Base-by-base conservation (phyloP, 805 yeast species). In the Saccharomyces paradoxus region DNA sequence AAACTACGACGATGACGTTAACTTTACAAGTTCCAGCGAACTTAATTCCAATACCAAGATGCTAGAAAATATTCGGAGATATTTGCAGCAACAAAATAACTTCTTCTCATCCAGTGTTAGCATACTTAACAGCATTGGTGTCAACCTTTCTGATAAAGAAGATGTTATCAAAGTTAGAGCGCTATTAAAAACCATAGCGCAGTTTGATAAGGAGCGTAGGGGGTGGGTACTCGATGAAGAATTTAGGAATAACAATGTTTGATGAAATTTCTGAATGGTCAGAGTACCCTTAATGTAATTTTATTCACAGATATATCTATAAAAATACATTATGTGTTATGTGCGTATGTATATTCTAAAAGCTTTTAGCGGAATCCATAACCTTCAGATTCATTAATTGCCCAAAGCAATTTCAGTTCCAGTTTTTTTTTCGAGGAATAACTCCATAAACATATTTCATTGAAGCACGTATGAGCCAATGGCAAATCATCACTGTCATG, bases 401-500 rank as follows among this genome's bases (percentile, higher is more conserved):
- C 96, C 58, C 77, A 64, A n/a, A 72, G 65, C 55, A 92, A 68
- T 68, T 88, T 91, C 1, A 64, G 53, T 48, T 71, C 67, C 52
- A 94, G 71, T 57, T 80, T 81, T n/a, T 77, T 80, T 56, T 74
- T 73, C 5, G 79, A 65, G 13, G 70, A 60, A 67, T 92, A 92
- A 41, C 82, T 82, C 68, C 82, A 86, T 5, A 94, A 60, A 53
- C 92, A 86, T 26, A 92, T 67, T 72, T 92, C 96, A 66, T 92
- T 94, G 74, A 94, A 92, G 63, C 99, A 92, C 0, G 98, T 94
- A 66, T 92, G 98, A 0, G 97, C 89, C 14, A 86, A 73, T 0
- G 98, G 98, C 17, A 91, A 71, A 50, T 85, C 73, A 1, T 78
- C 74, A 41, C 73, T 67, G 31, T 74, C 76, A 56, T 52, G 57